Conservation (phyloP, 768 basidiomycete species). For the Lentinula guzmanii region DNA sequence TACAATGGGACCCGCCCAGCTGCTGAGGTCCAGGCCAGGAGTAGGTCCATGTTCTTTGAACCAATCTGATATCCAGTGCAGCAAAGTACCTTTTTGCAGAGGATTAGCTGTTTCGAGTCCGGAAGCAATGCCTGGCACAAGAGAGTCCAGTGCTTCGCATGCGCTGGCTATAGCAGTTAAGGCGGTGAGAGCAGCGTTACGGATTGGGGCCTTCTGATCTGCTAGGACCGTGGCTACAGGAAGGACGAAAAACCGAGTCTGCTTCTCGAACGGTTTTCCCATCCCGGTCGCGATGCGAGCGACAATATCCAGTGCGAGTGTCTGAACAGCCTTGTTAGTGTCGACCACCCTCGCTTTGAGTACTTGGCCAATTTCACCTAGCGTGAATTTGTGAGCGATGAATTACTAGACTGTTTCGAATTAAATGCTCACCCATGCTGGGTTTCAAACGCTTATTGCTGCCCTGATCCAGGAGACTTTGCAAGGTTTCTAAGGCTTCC, state of each 20-base stretch:
- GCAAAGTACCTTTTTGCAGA: slow-evolving; percentile 70
- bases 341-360: slow-evolving; percentile 87
- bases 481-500: slow-evolving; percentile 83
- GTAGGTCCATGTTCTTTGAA: slow-evolving; percentile 59
- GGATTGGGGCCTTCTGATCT: slow-evolving; percentile 88
- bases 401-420: not conserved
- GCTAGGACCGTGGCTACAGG: slow-evolving; percentile 82
- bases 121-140: slow-evolving; percentile 73
- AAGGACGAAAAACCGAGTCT: slow-evolving; percentile 67
- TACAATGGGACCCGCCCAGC: slow-evolving; percentile 62
- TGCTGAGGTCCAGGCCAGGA: slow-evolving; percentile 57
- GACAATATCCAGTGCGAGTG: slow-evolving; percentile 84
- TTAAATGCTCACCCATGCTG: slow-evolving; percentile 58
- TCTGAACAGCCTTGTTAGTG: slow-evolving; percentile 92
- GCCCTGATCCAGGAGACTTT: slow-evolving; percentile 82
- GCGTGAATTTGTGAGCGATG: slow-evolving; percentile 2
- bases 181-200: slow-evolving; percentile 70
- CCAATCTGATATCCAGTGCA: slow-evolving; percentile 79
- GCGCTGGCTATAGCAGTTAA: slow-evolving; percentile 80
- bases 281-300: slow-evolving; percentile 88
- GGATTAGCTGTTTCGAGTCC: slow-evolving; percentile 87
- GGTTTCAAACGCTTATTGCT: slow-evolving; percentile 90
- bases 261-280: slow-evolving; percentile 93
- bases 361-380: slow-evolving; percentile 87
- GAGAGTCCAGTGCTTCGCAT: slow-evolving; percentile 77